Conservation (phyloP, 2,329 filamentous ascomycete genomes). For the Tolypocladium pustulatum region DNA sequence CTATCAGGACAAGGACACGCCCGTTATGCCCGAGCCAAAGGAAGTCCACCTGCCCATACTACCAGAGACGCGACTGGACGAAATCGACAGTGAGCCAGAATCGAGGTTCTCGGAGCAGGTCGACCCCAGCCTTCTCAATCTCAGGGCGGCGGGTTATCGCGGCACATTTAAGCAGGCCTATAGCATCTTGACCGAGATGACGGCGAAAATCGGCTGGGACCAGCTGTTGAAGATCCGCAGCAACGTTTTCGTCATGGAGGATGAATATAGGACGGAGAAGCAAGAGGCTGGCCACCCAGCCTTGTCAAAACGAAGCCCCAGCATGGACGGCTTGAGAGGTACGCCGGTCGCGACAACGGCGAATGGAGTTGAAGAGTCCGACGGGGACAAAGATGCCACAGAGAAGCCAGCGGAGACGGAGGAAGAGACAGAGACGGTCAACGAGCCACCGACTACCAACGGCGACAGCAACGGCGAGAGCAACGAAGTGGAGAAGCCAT, state of each 20-base stretch:
- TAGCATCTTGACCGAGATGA: constrained; percentile 87
- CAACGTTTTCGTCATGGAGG: constrained; percentile 98
- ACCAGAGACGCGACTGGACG: constrained; percentile 81
- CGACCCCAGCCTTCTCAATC: constrained; percentile 72
- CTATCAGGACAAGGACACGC: constrained; percentile 96
- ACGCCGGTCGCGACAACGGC: constrained; percentile 47
- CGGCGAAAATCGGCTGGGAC: constrained; percentile 95
- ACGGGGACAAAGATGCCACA: constrained; percentile 6
- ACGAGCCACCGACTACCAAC: constrained; percentile 6
- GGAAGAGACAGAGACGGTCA: neutral
- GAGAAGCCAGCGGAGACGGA: neutral
- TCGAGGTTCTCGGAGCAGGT: constrained; percentile 75
- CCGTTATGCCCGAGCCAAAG: constrained; percentile 84
- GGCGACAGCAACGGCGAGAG: constrained; percentile 13
- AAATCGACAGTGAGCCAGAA: constrained; percentile 87
- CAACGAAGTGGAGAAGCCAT: constrained; percentile 60
- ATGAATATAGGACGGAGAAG: constrained; percentile 89
- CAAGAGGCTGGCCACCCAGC: constrained; percentile 43
- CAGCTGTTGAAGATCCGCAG: constrained; percentile 89
- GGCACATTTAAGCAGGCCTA: constrained; percentile 96
- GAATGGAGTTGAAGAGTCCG: constrained; percentile 32
- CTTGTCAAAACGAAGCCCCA: constrained; percentile 57
- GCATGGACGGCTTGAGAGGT: constrained; percentile 66
- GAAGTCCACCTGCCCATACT: constrained; percentile 81
- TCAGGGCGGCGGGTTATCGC: constrained; percentile 82